Conservation (phyloP, 768 basidiomycete genomes). For the Boletus insuetus region DNA sequence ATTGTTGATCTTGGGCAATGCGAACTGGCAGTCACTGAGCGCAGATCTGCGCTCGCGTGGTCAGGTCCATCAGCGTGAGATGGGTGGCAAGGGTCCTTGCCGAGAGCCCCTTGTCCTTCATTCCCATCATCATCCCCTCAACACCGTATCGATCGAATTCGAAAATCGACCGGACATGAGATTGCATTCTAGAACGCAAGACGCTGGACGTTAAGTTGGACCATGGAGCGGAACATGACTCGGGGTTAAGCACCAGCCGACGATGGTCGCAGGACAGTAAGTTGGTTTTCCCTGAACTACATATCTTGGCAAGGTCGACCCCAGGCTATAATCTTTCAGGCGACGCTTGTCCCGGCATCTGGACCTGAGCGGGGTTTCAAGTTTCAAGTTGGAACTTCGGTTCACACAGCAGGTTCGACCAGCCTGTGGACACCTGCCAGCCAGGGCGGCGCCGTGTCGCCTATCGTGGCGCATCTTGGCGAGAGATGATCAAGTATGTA, state of each 20-base stretch:
- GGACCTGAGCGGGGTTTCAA: too few relatives aligned
- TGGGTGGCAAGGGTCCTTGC: too few relatives aligned
- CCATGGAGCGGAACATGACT: neutral
- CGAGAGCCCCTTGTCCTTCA: neutral
- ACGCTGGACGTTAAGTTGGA: too few relatives aligned
- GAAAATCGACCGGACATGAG: neutral
- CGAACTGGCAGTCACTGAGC: neutral
- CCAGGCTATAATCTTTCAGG: too few relatives aligned
- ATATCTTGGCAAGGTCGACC: neutral
- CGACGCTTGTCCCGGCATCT: too few relatives aligned
- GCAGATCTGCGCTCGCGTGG: slow-evolving; percentile 13
- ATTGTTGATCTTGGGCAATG: slow-evolving; percentile 1
- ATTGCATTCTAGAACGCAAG: neutral
- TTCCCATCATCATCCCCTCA: neutral
- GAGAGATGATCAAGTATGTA: too few relatives aligned
- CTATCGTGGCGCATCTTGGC: neutral
- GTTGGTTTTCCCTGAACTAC: neutral
- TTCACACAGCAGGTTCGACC: too few relatives aligned
- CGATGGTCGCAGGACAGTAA: too few relatives aligned
- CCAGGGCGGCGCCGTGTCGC: too few relatives aligned
- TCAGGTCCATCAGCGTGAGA: slow-evolving; percentile 1
- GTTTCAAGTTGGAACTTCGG: too few relatives aligned
- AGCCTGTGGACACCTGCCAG: too few relatives aligned
- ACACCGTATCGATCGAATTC: neutral
- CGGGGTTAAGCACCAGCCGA: neutral